phyloP scores from a whole-genome alignment of 2,329 filamentous ascomycete genomes.

The Rutstroemia sp. region DNA sequence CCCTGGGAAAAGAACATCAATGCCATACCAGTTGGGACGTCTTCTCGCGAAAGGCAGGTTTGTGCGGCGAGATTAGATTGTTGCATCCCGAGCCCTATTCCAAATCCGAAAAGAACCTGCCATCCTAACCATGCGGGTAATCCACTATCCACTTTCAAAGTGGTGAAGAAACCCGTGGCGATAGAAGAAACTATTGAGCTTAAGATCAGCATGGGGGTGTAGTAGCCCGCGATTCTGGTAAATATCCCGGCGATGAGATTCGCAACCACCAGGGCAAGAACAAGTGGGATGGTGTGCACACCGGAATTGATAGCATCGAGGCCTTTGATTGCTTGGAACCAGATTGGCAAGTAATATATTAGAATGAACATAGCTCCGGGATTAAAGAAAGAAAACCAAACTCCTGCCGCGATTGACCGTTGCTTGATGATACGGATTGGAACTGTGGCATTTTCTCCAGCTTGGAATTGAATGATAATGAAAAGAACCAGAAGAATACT shows the following conservation, averaged over 20 bases:
- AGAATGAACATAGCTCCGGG: constrained; percentile 36
- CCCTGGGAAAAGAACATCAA: constrained; percentile 32
- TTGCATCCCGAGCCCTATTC: constrained; percentile 27
- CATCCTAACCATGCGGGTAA: constrained; percentile 31
- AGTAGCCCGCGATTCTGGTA: constrained; percentile 26
- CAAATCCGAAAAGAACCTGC: constrained; percentile 25
- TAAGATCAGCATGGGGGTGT: constrained; percentile 21
- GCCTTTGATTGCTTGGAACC: constrained; percentile 40
- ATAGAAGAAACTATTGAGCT: constrained; percentile 27
- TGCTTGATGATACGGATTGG: constrained; percentile 33
- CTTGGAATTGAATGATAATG: constrained; percentile 30
- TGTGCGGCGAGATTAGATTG: constrained; percentile 26
- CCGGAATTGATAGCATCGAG: constrained; percentile 33
- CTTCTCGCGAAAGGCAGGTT: constrained; percentile 20
- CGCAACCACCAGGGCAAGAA: constrained; percentile 28
- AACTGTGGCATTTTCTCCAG: constrained; percentile 32
- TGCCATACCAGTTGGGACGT: constrained; percentile 28
- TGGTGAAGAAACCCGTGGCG: constrained; percentile 36
- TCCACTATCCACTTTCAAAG: constrained; percentile 29
- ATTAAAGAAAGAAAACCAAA: constrained; percentile 29
- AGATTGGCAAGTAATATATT: constrained; percentile 39
- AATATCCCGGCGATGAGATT: constrained; percentile 28
- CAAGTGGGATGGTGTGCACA: constrained; percentile 30
- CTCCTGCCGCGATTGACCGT: constrained; percentile 30
- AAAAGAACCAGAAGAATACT: constrained; percentile 26